Conservation (phyloP, 1,284 basidiomycete species). For the Ceratobasidium sp. region DNA sequence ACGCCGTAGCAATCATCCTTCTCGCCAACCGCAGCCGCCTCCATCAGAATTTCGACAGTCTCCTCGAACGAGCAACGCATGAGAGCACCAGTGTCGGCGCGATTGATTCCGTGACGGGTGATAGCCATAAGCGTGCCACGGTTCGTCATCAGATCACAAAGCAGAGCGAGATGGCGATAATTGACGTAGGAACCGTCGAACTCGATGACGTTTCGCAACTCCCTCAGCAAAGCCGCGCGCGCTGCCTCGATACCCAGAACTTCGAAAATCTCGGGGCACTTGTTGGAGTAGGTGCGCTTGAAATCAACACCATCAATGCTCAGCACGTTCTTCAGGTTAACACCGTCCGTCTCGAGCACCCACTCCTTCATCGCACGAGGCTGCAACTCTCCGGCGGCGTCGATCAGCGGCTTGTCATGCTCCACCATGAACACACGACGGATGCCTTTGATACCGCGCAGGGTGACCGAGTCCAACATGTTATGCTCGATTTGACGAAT, state of each 20-base stretch:
- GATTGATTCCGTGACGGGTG: conserved; percentile 99
- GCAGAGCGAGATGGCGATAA: conserved; percentile 93
- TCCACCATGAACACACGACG: conserved; percentile 93
- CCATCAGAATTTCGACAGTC: conserved; percentile 99
- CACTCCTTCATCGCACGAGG: conserved; percentile 77
- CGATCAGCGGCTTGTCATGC: conserved; percentile 81
- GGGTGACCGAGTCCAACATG: conserved; percentile 94
- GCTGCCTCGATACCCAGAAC: conserved; percentile 99
- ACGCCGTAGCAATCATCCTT: conserved; percentile 98
- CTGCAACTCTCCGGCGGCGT: conserved; percentile 72
- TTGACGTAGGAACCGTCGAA: conserved; percentile 99
- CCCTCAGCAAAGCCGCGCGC: conserved; percentile 91
- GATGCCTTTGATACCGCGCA: conserved; percentile 93
- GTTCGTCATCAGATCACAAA: conserved; percentile 99
- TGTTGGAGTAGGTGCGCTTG: conserved; percentile 94
- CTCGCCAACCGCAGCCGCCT: conserved; percentile 97
- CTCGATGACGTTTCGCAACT: conserved; percentile 94
- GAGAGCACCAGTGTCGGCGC: conserved; percentile 94
- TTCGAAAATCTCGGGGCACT: conserved; percentile 94
- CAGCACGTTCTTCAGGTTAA: conserved; percentile 94
- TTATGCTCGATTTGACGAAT: conserved; percentile 95
- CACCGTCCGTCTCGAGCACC: conserved; percentile 97
- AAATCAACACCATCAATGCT: conserved; percentile 96
- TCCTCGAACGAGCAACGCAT: conserved; percentile 99
- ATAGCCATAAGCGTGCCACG: conserved; percentile 97